Conservation (phyloP, 2,329 filamentous ascomycete genomes). For the Chrysoporthe puriensis region DNA sequence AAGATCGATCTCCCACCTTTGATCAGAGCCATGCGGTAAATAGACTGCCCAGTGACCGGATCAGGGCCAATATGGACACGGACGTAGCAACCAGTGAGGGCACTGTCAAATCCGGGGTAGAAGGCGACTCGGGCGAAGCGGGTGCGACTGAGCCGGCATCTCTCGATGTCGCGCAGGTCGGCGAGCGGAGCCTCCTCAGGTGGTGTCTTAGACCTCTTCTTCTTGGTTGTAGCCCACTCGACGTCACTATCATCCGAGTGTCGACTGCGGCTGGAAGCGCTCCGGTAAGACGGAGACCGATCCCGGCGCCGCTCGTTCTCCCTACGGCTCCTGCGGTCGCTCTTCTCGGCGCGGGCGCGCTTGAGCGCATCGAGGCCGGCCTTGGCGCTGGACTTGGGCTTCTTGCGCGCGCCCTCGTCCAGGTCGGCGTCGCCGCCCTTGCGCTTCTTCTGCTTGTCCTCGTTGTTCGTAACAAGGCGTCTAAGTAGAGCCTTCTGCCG, state of each 20-base stretch:
- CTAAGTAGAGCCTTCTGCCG: constrained; percentile 82
- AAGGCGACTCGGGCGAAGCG: constrained; percentile 93
- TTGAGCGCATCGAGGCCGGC: constrained; percentile 74
- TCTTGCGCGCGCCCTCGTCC: constrained; percentile 77
- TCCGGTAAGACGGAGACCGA: constrained; percentile 45
- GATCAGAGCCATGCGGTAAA: constrained; percentile 88
- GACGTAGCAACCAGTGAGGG: constrained; percentile 82
- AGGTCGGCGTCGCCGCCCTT: constrained; percentile 80
- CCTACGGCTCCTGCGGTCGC: constrained; percentile 64
- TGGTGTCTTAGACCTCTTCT: constrained; percentile 53
- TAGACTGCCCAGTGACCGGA: constrained; percentile 69
- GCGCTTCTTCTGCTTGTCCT: constrained; percentile 68
- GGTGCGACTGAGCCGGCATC: constrained; percentile 79
- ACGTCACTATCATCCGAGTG: constrained; percentile 72
- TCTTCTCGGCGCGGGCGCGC: constrained; percentile 65
- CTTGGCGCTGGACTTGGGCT: constrained; percentile 71
- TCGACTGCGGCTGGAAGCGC: constrained; percentile 36
- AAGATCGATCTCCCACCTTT: constrained; percentile 63
- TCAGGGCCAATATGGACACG: constrained; percentile 84
- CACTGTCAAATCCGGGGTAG: constrained; percentile 83
- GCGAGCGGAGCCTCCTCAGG: constrained; percentile 70
- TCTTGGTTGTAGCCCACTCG: constrained; percentile 65
- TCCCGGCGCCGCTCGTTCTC: constrained; percentile 63
- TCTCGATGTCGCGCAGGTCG: constrained; percentile 80
- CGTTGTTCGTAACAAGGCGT: constrained; percentile 71